A percentile compares a stretch with the other conserved stretches of the same genome.
These are phyloP conservation scores for Tilletia caries DNA, from an alignment of 1,284 basidiomycete genomes.

Conservation along the genomic window DNA sequence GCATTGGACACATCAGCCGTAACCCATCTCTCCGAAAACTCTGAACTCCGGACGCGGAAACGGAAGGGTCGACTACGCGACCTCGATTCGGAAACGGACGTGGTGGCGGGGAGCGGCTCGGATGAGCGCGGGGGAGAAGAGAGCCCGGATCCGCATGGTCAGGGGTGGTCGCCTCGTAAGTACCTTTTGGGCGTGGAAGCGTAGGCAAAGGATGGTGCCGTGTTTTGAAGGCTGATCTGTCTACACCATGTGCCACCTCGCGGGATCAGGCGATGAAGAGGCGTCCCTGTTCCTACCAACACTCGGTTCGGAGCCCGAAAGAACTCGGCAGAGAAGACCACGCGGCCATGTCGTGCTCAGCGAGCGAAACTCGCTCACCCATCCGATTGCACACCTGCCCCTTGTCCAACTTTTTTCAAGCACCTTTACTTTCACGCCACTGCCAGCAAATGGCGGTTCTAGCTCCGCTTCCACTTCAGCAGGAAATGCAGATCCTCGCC, in stretches of 20 bases:
- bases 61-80: conserved; percentile 5
- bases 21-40: neutral
- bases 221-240: neutral
- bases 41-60: neutral
- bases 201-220: too few relatives aligned
- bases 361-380: neutral
- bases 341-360: neutral
- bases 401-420: neutral
- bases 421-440: neutral
- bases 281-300: conserved; percentile 5
- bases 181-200: too few relatives aligned
- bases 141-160: neutral
- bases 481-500: too few relatives aligned
- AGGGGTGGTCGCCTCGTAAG: conserved; percentile 12
- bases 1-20: neutral
- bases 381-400: conserved; percentile 1
- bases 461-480: neutral
- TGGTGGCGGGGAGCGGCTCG: neutral
- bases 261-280: neutral
- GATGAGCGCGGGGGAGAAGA: neutral
- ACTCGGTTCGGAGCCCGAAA: neutral
- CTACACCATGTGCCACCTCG: too few relatives aligned
- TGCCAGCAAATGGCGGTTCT: neutral
- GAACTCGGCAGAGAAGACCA: neutral
- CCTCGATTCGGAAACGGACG: neutral